phyloP scores from a whole-genome alignment of 768 basidiomycete genomes.

The Grammothele lineata region DNA sequence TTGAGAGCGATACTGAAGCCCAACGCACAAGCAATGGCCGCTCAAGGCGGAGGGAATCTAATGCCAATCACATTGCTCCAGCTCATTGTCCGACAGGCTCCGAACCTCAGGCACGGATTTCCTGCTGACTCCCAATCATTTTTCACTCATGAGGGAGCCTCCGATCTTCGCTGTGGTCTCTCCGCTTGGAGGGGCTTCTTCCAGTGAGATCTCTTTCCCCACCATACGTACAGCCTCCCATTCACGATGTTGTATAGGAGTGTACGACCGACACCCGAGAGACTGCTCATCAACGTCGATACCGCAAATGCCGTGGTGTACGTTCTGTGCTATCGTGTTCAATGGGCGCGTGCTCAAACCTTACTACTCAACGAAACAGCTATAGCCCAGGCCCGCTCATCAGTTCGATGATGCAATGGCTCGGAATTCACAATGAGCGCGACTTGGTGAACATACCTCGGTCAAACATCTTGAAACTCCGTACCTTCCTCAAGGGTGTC shows the following conservation, averaged over 20 bases:
- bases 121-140: constrained; percentile 13
- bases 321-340: no score
- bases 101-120: constrained; percentile 16
- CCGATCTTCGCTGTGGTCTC: constrained; percentile 5
- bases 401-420: background rate
- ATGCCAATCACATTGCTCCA: constrained; percentile 15
- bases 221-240: no score
- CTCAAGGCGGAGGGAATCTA: background rate
- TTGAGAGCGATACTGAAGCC: background rate
- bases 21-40: background rate
- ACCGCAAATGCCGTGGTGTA: constrained; percentile 14
- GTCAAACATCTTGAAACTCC: constrained; percentile 7
- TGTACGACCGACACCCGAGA: constrained; percentile 14
- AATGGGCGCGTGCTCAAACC: no score
- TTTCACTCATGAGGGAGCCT: background rate
- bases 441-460: background rate
- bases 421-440: constrained; percentile 4
- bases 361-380: no score
- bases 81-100: constrained; percentile 16
- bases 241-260: constrained; percentile 8
- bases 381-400: constrained; percentile 9
- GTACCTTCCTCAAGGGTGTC: constrained; percentile 26
- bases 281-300: constrained; percentile 17
- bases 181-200: constrained; percentile 15
- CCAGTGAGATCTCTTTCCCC: constrained; percentile 9